A percentile compares a stretch with the other conserved stretches of the same genome.
These are phyloP conservation scores for Elaeis oleifera DNA, from an alignment of 202 grass and related monocot genomes.

Conservation along the genomic window DNA sequence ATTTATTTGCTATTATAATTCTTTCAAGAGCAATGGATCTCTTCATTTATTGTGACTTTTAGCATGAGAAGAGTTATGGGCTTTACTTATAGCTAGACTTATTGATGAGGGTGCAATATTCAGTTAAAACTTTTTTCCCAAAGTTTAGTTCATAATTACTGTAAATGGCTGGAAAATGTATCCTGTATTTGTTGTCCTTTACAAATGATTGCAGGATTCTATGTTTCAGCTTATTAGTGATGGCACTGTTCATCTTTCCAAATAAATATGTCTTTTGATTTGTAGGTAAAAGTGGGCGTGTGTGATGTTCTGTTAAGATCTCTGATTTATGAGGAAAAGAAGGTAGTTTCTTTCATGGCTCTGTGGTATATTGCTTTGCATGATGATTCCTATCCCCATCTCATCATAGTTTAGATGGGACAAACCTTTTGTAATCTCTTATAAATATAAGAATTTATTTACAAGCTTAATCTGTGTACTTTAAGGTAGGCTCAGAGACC, in stretches of 20 bases:
- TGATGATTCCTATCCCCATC: slow-evolving; percentile 18
- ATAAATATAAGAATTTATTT: too few species aligned
- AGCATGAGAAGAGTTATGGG: too few species aligned
- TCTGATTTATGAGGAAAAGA: slow-evolving; percentile 91
- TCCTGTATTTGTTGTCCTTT: slow-evolving; percentile 17
- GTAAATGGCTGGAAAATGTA: slow-evolving; percentile 19
- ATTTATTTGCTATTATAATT: too few species aligned
- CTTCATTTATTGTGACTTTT: too few species aligned
- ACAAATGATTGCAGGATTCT: slow-evolving; percentile 59
- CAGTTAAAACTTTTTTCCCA: slow-evolving; percentile 19
- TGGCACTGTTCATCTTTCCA: slow-evolving; percentile 84
- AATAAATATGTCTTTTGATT: slow-evolving; percentile 97
- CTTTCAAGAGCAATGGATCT: too few species aligned
- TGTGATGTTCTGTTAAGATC: slow-evolving; percentile 63
- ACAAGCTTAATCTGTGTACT: too few species aligned
- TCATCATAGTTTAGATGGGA: too few species aligned
- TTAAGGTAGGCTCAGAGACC: too few species aligned
- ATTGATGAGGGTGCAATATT: background rate
- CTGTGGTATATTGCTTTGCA: slow-evolving; percentile 56
- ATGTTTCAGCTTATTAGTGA: slow-evolving; percentile 65
- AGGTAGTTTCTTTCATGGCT: slow-evolving; percentile 92
- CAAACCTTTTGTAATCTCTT: too few species aligned
- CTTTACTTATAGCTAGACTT: background rate
- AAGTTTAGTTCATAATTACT: slow-evolving; percentile 17
- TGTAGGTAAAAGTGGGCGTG: slow-evolving; percentile 94